A percentile compares a stretch with the other conserved stretches of the same genome.
Evolutionary conservation across 106 monocot species (phyloP).

Genomic region (Iris macrosiphon): DNA sequence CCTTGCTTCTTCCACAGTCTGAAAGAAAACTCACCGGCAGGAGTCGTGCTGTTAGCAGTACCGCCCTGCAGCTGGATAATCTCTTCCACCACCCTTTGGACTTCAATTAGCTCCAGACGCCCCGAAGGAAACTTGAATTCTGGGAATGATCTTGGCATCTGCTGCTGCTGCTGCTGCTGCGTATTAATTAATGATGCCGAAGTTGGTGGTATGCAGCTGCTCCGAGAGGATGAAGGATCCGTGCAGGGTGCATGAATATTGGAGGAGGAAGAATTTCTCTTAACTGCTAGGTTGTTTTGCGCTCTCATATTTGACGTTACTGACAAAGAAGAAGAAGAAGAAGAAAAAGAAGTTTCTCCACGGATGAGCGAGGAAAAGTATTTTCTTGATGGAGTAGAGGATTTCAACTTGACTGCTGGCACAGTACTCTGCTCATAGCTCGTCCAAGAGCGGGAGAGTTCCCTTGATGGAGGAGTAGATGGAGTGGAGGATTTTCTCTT

Average conservation of each 20-base stretch:
- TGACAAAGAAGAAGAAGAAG: no score
- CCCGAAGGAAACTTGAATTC: conserved; percentile 26
- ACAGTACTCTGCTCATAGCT: no score
- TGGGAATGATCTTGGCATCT: not conserved
- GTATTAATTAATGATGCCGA: no score
- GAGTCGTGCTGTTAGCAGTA: not conserved
- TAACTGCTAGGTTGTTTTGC: no score
- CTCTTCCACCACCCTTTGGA: conserved; percentile 24
- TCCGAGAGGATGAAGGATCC: not conserved
- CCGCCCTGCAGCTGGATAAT: conserved; percentile 13
- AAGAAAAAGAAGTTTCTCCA: not conserved
- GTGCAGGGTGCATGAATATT: no score
- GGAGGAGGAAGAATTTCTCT: no score
- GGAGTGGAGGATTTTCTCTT: not conserved
- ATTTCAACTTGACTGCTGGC: no score
- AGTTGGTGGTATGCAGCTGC: not conserved
- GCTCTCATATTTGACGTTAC: no score
- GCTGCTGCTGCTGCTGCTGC: not conserved
- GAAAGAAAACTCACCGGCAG: conserved; percentile 25
- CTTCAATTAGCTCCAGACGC: conserved; percentile 28
- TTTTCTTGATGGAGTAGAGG: conserved; percentile 2
- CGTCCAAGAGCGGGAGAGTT: not conserved
- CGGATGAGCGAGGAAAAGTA: not conserved
- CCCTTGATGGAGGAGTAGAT: not conserved
- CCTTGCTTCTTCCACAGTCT: conserved; percentile 12